Percentiles rank a stretch among this genome's conserved stretches.
phyloP scores from a whole-genome alignment of 2,329 filamentous ascomycete genomes.

The Botrytis squamosa region DNA sequence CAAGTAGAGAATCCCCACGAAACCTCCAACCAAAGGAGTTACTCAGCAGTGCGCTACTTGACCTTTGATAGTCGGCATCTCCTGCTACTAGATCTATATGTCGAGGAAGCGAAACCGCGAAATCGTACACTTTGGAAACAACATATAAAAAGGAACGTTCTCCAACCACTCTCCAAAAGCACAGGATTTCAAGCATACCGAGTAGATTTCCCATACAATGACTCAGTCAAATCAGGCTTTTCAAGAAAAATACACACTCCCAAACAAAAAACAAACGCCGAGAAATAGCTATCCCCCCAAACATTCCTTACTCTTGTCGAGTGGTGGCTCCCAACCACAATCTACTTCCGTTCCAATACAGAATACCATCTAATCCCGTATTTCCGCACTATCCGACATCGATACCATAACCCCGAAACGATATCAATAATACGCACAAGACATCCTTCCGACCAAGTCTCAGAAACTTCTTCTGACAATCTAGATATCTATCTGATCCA shows the following conservation, averaged over 20 bases:
- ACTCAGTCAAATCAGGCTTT: too few species aligned
- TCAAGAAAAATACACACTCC: too few species aligned
- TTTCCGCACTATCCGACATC: not conserved
- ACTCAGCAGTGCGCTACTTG: not conserved
- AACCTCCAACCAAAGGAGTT: not conserved
- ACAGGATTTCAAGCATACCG: too few species aligned
- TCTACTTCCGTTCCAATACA: not conserved
- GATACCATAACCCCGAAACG: not conserved
- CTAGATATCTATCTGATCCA: not conserved
- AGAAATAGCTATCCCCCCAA: not conserved
- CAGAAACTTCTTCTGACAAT: fast-evolving
- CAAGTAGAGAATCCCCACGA: not conserved
- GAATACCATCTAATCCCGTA: not conserved
- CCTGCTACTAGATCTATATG: fast-evolving
- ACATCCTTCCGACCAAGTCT: not conserved
- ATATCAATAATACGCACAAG: not conserved
- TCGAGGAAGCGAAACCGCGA: too few species aligned
- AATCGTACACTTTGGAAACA: not conserved
- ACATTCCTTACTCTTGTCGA: not conserved
- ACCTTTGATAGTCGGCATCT: not conserved
- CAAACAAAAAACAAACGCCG: not conserved
- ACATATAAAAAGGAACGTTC: not conserved
- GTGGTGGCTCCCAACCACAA: too few species aligned
- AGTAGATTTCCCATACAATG: too few species aligned
- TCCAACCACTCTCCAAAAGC: not conserved